Base-by-base conservation (phyloP, 2,329 filamentous ascomycete genomes). In the Nothophaeocryptopus gaeumannii region DNA sequence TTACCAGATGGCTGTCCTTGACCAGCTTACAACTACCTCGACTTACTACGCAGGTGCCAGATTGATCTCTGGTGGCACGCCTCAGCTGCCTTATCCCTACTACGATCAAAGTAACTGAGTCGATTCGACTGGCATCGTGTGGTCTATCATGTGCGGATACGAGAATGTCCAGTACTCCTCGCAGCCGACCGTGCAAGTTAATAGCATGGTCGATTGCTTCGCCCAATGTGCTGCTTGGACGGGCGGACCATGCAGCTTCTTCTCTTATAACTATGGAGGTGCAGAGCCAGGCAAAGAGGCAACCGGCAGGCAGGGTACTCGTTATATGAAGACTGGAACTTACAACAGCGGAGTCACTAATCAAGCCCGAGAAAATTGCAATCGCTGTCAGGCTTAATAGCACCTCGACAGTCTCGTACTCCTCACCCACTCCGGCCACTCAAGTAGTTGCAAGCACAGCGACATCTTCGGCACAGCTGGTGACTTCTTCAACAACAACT, bases 1-100 rank as follows among this genome's bases (percentile, higher is more conserved):
- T 10, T 41, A 41, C 26, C 39, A 41, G 29, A 29, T 31, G 8
- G 16, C 11, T 29, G 29, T 10, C 26, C 26, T 41, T 10, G 39
- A 41, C 39, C 10, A 11, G 30, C 26, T 26, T 5, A 41, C 39
- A 9, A 41, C 39, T 13, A 13, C 39, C 11, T 31, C 30, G 26
- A 41, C 30, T 16, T 41, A 31, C 39, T 47, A 47, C n/a, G 45
- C 29, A 8, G 45, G 45, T 26, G 45, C 37, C 8, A 14, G 34
- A 13, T 30, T 47, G 26, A 10, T 47, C 12, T 32, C 14, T 30
- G 37, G 32, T 26, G n/a, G 29, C 1, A 41, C 45, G 12, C 45
- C 37, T 26, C 45, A 33, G 37, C 35, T 46, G 3, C 45, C 45
- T 13, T 47, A 36, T 13, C 45, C 45, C 2, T 47, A 47, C 31